Base-by-base conservation (phyloP, 2,329 filamentous ascomycete species). In the Penicillium aurantiogriseum region DNA sequence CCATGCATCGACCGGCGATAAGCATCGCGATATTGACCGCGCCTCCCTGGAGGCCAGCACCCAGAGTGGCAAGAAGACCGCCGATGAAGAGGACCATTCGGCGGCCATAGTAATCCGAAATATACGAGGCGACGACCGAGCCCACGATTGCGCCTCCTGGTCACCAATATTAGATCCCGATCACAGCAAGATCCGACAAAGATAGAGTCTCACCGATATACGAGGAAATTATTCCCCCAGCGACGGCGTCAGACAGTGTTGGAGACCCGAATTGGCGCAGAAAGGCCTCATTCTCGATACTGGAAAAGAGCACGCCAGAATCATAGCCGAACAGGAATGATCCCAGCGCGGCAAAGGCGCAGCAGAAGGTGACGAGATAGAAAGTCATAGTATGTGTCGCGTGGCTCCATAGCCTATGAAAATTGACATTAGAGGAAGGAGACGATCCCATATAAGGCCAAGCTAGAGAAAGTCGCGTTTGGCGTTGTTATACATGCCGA, bases 251-350 rank as follows among this genome's bases (percentile, higher is more conserved):
- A 19, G 69, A 70, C 17, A 72, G 43, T 8, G 5, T 33, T 5
- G 69, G 62, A 42, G 67, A 62, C 1, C 67, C 64, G 31, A 77
- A 75, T 44, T 61, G 65, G 10, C 54, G 42, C 8, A 67, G 51
- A 46, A 76, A 76, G n/a, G 70, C 68, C 38, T 68, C 55, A 35
- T 75, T 68, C 27, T 69, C 69, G 49, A 76, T 74, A 31, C 66
- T 74, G 0, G 73, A 75, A 21, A 69, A 67, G 51, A 76, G 75
- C 25, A 76, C 70, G 23, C 73, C 73, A 1, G 71, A 69, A 61
- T 81, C 79, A 65, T 81, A 81, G 49, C 79, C 79, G 61, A 80
- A 80, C 15, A 81, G 70, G 54, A 81, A 76, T 38, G 79, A 79
- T 23, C 78, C 79, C 42, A 80, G 70, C 6, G 76, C 76, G 17